Evolutionary conservation across 495 filamentous ascomycete genomes (phyloP), one percentile per base, ranked within the genome.

Genomic region (Aspergillus sparsus): DNA sequence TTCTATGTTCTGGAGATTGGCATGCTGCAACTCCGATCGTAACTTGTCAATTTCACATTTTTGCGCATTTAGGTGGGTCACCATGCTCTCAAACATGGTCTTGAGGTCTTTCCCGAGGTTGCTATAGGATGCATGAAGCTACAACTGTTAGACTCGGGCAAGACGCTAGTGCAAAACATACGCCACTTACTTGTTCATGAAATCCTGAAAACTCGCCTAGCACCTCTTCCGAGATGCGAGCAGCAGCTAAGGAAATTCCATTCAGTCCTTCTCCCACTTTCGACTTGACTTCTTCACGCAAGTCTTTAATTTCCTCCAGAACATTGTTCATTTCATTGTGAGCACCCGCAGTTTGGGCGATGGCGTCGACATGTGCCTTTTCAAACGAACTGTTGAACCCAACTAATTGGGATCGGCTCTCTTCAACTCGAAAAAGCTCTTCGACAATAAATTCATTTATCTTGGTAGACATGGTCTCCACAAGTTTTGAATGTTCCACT

Each of bases 51-150:
- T 88, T 63, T 97, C 92, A 1, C 78, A 75, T 69, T 87, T 89
- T 69, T 98, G 94, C n/a, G 84, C 76, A 36, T 85, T 81, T 21
- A 96, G 76, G 49, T 90, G 87, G 49, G 80, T 82, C 36, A 89
- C 75, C 56, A 97, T 79, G 10, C 87, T 85, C 52, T 95, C 91
- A 54, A 98, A 97, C 42, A 93, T 83, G 15, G 71, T 73, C 65
- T 93, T 93, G 76, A 97, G 90, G 61, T 97, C 91, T 51, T 85
- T 87, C n/a, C 92, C 92, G 3, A 98, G 82, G n/a, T 83, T 84
- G 63, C 86, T 88, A 74, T 96, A 98, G 1, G 95, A 98, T 8
- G 78, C 66, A 65, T 96, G 90, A 42, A 98, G 81, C 79, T 87
- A 58, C 31, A 27, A 56, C 27, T 7, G 58, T 77, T 58, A 77